These are phyloP conservation scores for Pseudonitzschia delicatissima DNA, from an alignment of 108 stramenopile species.

Conservation along the genomic window DNA sequence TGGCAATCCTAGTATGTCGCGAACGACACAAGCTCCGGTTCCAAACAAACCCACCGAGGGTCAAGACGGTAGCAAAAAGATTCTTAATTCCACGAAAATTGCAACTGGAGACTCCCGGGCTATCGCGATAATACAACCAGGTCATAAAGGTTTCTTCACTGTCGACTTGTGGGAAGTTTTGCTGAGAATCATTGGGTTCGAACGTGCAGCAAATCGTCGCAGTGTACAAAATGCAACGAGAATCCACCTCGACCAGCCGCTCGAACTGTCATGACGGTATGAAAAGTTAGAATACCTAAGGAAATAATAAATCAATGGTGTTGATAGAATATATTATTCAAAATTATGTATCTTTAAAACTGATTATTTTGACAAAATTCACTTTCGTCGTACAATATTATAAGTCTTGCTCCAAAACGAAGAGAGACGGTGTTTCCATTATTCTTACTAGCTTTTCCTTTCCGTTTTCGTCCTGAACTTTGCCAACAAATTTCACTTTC, in stretches of 20 bases:
- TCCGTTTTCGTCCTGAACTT: conserved; percentile 30
- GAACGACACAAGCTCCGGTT: too few species aligned
- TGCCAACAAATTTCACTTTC: conserved; percentile 46
- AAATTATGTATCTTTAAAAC: too few species aligned
- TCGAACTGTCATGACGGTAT: conserved; percentile 36
- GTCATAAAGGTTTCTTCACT: conserved; percentile 39
- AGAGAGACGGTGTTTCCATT: conserved; percentile 57
- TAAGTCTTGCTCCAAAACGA: conserved; percentile 41
- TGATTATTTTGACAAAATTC: too few species aligned
- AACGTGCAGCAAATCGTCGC: conserved; percentile 28
- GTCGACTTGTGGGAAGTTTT: conserved; percentile 53
- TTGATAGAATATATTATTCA: too few species aligned
- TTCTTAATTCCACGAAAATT: conserved; percentile 44
- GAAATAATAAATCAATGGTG: too few species aligned
- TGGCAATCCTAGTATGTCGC: too few species aligned
- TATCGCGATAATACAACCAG: conserved; percentile 26
- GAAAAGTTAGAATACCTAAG: not conserved
- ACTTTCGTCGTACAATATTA: not conserved
- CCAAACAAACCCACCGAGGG: too few species aligned
- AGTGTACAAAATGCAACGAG: conserved; percentile 9
- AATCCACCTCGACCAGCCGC: not conserved
- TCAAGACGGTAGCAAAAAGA: too few species aligned
- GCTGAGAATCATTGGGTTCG: conserved; percentile 49
- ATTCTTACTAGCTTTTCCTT: conserved; percentile 43
- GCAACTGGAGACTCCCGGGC: conserved; percentile 45